Evolutionary conservation across 2,329 filamentous ascomycete species (phyloP).

Genomic region (Rugonectria rugulosa): DNA sequence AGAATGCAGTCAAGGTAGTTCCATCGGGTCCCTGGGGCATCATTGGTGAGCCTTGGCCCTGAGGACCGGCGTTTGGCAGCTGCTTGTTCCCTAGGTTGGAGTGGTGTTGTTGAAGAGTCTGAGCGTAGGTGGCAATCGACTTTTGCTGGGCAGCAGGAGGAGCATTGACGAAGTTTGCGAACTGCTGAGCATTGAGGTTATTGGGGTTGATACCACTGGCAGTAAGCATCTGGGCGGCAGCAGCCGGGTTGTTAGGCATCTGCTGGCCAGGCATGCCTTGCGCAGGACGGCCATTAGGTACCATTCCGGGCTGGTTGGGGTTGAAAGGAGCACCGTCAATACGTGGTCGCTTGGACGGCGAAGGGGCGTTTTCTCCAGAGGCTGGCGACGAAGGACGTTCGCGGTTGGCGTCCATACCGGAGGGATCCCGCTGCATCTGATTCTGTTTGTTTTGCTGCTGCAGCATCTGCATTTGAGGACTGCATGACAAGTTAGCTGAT

Average conservation of each 20-base stretch:
- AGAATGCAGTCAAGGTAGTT: constrained; percentile 63
- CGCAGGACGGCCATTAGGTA: constrained; percentile 74
- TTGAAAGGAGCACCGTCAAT: constrained; percentile 77
- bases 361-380: constrained; percentile 86
- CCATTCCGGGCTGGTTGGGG: constrained; percentile 72
- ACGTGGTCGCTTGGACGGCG: constrained; percentile 88
- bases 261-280: constrained; percentile 78
- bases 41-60: constrained; percentile 83
- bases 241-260: constrained; percentile 62
- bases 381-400: constrained; percentile 83
- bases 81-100: constrained; percentile 81
- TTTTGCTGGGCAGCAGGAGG: constrained; percentile 75
- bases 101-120: constrained; percentile 84
- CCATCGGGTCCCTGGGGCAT: constrained; percentile 76
- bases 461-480: constrained; percentile 76
- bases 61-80: constrained; percentile 77
- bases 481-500: constrained; percentile 42
- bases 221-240: constrained; percentile 65
- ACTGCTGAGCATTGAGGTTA: constrained; percentile 77
- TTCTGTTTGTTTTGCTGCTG: constrained; percentile 75
- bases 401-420: constrained; percentile 84
- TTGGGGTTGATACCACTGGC: constrained; percentile 78
- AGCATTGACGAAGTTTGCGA: constrained; percentile 67
- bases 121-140: constrained; percentile 86
- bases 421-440: constrained; percentile 88